These are phyloP conservation scores for Lecanosticta acicola DNA, from an alignment of 2,329 filamentous ascomycete species.

Conservation along the genomic window DNA sequence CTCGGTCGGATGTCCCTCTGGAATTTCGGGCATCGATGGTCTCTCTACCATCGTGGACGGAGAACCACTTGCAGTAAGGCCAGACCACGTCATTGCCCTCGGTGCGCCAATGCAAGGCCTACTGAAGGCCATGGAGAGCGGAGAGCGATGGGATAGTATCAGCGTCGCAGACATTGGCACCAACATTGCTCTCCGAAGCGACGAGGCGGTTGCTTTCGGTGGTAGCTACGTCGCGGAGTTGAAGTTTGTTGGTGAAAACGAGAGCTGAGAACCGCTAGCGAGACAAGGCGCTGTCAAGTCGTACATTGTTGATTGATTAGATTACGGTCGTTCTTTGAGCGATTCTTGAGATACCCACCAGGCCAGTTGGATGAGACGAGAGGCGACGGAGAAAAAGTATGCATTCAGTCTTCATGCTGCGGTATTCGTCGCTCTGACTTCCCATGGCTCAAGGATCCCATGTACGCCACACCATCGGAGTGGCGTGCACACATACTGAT, in stretches of 20 bases:
- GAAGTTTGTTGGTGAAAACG: neutral
- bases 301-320: too few relatives aligned
- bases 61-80: conserved; percentile 69
- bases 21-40: conserved; percentile 74
- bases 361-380: too few relatives aligned
- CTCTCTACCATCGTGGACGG: conserved; percentile 63
- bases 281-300: too few relatives aligned
- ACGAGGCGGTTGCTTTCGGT: conserved; percentile 83
- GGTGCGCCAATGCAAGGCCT: conserved; percentile 83
- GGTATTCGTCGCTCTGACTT: too few relatives aligned
- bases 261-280: neutral
- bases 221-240: conserved; percentile 37
- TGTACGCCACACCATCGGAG: too few relatives aligned
- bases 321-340: too few relatives aligned
- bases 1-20: conserved; percentile 85
- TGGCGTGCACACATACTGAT: too few relatives aligned
- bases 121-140: conserved; percentile 65
- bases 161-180: conserved; percentile 85
- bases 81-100: conserved; percentile 76
- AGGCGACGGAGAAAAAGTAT: too few relatives aligned
- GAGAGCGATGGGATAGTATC: conserved; percentile 62
- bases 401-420: too few relatives aligned
- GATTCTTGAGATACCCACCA: too few relatives aligned
- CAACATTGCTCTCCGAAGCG: conserved; percentile 74
- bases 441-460: too few relatives aligned